Conservation (phyloP, 208 protist genomes). For the Giardia muris region DNA sequence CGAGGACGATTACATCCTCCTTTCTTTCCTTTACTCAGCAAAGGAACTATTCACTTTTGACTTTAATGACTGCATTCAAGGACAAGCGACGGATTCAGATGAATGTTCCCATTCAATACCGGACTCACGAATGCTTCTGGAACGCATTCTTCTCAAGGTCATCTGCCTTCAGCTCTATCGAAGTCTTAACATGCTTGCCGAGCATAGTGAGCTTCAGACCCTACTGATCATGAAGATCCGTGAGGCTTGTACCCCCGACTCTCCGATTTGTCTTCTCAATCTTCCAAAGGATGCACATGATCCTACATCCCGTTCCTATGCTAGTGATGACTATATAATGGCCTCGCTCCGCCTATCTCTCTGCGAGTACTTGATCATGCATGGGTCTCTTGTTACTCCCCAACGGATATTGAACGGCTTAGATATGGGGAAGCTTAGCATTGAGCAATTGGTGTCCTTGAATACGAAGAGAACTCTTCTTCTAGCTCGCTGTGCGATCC, state of each 20-base stretch:
- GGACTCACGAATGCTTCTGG: too few species aligned
- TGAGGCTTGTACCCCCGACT: neutral
- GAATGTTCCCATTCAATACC: too few species aligned
- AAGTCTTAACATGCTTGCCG: neutral
- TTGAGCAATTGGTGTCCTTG: neutral
- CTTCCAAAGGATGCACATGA: neutral
- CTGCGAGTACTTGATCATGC: neutral
- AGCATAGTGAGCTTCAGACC: neutral
- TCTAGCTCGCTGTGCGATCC: neutral
- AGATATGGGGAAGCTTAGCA: neutral
- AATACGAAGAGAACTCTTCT: neutral
- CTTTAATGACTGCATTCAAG: neutral
- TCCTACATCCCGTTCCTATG: neutral
- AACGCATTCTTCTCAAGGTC: neutral
- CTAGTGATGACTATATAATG: neutral
- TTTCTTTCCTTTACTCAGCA: neutral
- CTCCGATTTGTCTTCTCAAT: neutral
- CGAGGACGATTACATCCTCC: neutral
- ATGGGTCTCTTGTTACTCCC: neutral
- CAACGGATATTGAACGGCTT: neutral
- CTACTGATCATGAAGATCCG: neutral
- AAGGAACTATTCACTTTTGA: neutral
- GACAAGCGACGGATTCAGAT: too few species aligned
- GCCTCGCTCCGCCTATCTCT: neutral
- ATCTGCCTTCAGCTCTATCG: neutral